Evolutionary conservation across 2,329 filamentous ascomycete genomes (phyloP), one percentile per base, ranked within the genome.

Genomic region (Zymoseptoria brevis): DNA sequence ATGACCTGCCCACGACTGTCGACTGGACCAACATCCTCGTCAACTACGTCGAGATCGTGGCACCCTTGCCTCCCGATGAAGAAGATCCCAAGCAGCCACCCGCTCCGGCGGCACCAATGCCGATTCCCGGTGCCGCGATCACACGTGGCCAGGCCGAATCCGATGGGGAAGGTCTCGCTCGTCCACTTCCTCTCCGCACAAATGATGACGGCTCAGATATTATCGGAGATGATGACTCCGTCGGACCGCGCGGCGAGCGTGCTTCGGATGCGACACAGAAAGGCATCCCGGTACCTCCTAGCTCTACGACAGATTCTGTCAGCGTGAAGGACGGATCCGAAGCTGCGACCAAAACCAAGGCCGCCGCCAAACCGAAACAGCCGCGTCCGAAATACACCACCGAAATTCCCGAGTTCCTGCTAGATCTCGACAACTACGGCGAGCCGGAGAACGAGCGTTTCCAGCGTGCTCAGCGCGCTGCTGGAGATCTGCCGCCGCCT

Each of bases 21-120:
- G 94, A 99, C 74, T 96, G 95, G 73, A 95, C 91, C 64, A 97
- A 97, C 77, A 96, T 96, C 72, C 81, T 99, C 19, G 93, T 99
- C 75, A 99, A 99, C 76, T 99, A 97, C 73, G 90, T 99, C 70
- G 94, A 99, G 77, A 89, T 97, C 62, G 66, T 68, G 48, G 69
- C 70, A 19, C 68, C 67, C 30, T 58, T 67, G 48, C 65, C 64
- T 29, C 49, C 63, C n/a, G 55, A 58, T n/a, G 56, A 52, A 19
- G 55, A 61, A 8, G 55, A 59, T 19, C 60, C 64, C 52, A 62
- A 61, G 63, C 64, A 69, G 64, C 60, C 63, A 63, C 62, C 64
- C 56, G 66, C 61, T n/a, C 64, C 66, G 19, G 67, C 69, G 50
- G 65, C 65, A 58, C 69, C 70, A 35, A 69, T 71, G 58, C 62